Evolutionary conservation across 768 basidiomycete genomes (phyloP), one percentile per base, ranked within the genome.

Genomic region (Russula dissimulans): DNA sequence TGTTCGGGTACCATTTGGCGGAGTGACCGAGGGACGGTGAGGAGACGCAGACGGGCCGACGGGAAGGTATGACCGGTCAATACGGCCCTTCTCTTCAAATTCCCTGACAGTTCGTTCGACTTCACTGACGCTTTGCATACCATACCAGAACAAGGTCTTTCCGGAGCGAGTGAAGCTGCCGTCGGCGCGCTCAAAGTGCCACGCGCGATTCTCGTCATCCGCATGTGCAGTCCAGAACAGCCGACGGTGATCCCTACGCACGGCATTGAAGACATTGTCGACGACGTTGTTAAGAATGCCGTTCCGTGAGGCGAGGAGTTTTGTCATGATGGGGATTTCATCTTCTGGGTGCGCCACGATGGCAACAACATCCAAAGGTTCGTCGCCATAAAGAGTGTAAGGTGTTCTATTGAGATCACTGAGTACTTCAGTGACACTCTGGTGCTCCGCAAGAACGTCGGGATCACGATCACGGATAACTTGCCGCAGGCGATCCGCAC

Each of bases 121-220:
- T 73, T 98, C 95, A 56, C 82, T 81, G 31, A 95, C 84, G 67
- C 95, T 91, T 63, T 87, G 86, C 31, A 98, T 79, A 46, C 97
- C 97, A 70, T 95, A 98, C 95, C 97, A 99, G 81, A 97, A 98
- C 69, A 99, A 74, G 69, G 86, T 94, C 74, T 85, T 85, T 18
- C 95, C 95, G 17, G 91, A 91, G 42, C 97, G 81, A 17, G 94
- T 95, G 77, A 99, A 99, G 73, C 90, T 92, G 0, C 97, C 97
- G 66, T 98, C 95, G 0, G 97, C 93, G 57, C 94, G 85, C 77
- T 99, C 95, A 68, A 97, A 99, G 76, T 99, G 95, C 97, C 97
- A 99, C 4, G 87, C 82, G 43, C 95, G 85, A 74, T 97, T 95
- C 75, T 98, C 95, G 71, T 98, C 95, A 65, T 97, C 94, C 4